Evolutionary conservation across 257 asterid species (phyloP), one percentile per base, ranked within the genome.

Genomic region (Solanum chiquidenum): DNA sequence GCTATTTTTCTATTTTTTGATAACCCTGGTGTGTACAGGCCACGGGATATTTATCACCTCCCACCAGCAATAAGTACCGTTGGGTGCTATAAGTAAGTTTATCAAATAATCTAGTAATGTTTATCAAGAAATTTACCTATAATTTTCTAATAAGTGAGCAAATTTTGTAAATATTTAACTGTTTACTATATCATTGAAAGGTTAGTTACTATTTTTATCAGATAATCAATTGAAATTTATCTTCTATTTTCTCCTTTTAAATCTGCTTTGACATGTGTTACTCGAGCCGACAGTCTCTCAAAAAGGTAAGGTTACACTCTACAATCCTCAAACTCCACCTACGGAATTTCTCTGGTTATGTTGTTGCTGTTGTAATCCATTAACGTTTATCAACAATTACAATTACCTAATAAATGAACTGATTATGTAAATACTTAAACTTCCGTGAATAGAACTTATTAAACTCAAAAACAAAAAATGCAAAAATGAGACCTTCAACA

Each of bases 401-500:
- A 69, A 29, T 29, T 29, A 66, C 34, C 18, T 69, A 29, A 69
- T 13, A 69, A 69, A 69, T 69, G 12, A 69, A 38, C 40, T 69
- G 38, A 69, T 68, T 68, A 12, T 68, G 74, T 27, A 27, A 68
- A 27, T 6, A 69, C 23, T 25, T 20, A 55, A 55, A 55, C 64
- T 55, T 64, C 27, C 2, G 14, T 34, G 44, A 27, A 72, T 72
- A 34, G 4, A 72, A 38, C 37, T 27, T 16, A 64, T 58, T 23
- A 49, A 5, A 5, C 49, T 10, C 16, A 69, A 64, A 64, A 10
- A 55, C n/a, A 18, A 68, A 42, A 37, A 27, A 20, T n/a, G 2
- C 10, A 13, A 16, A 6, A 14, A 68, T 27, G 27, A 11, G 52
- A 94, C 99, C 98, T 96, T 96, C 90, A 87, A 55, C 49, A 94